Evolutionary conservation across 2,329 filamentous ascomycete genomes (phyloP).

Genomic region (Sclerotinia subarctica): DNA sequence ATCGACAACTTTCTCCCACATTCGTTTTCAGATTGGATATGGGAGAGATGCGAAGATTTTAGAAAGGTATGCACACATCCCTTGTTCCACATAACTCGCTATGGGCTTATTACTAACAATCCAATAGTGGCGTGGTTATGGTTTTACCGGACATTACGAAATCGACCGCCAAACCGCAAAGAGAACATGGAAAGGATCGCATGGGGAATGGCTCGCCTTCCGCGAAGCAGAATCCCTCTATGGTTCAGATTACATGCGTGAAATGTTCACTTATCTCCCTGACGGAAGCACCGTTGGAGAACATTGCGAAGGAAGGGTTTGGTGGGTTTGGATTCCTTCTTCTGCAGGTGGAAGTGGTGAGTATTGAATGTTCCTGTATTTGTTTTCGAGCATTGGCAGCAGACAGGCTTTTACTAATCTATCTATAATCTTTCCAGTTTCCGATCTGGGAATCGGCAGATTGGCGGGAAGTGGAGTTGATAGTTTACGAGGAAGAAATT

Average conservation of each 20-base stretch:
- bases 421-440: not conserved
- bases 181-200: not conserved
- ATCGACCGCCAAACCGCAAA: not conserved
- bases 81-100: not conserved
- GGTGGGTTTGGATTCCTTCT: not conserved
- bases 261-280: too few species aligned
- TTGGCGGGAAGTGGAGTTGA: not conserved
- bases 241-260: too few species aligned
- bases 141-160: not conserved
- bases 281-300: too few species aligned
- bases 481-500: not conserved
- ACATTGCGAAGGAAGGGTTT: not conserved
- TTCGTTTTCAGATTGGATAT: not conserved
- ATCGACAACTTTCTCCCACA: not conserved
- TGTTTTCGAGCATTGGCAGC: too few species aligned
- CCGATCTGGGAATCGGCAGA: not conserved
- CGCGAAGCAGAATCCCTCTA: too few species aligned
- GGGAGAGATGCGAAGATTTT: not conserved
- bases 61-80: not conserved
- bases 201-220: not conserved
- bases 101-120: not conserved
- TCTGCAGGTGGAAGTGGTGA: not conserved
- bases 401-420: not conserved
- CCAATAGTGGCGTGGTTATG: not conserved
- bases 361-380: not conserved